Percentiles rank a stretch among this genome's conserved stretches.
Evolutionary conservation across 768 basidiomycete genomes (phyloP).

Genomic region (Mycena sanguinolenta): DNA sequence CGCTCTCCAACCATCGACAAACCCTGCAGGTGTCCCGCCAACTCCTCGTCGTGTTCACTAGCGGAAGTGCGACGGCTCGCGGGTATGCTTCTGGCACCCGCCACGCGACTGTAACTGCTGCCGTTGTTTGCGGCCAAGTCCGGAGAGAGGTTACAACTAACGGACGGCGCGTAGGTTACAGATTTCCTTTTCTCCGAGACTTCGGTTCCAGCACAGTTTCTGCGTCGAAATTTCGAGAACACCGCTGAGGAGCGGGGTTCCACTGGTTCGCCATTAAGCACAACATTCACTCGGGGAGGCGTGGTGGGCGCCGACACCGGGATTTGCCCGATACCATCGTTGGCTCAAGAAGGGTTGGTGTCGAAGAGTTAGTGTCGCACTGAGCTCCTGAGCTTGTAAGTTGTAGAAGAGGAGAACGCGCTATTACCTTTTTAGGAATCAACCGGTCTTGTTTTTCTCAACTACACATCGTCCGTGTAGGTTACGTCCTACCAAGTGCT

Average conservation of each 20-base stretch:
- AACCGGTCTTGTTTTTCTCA: too few species aligned
- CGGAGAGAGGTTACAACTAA: conserved; percentile 81
- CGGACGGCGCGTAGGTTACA: conserved; percentile 85
- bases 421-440: too few species aligned
- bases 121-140: conserved; percentile 67
- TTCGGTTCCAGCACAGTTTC: conserved; percentile 72
- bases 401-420: too few species aligned
- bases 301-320: conserved; percentile 93
- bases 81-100: conserved; percentile 92
- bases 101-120: conserved; percentile 72
- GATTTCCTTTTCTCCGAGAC: conserved; percentile 87
- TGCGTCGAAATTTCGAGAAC: conserved; percentile 68
- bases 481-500: too few species aligned
- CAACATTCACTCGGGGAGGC: conserved; percentile 84
- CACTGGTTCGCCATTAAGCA: conserved; percentile 72
- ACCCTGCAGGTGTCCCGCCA: conserved; percentile 81
- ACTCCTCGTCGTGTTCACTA: conserved; percentile 87
- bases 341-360: conserved; percentile 55
- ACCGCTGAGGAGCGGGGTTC: conserved; percentile 55
- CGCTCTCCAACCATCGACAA: conserved; percentile 77
- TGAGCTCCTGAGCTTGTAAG: too few species aligned
- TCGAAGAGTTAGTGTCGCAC: too few species aligned
- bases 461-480: too few species aligned
- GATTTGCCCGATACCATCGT: conserved; percentile 74
- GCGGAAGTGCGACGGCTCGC: conserved; percentile 91